A percentile compares a stretch with the other conserved stretches of the same genome.
These are phyloP conservation scores for Fusarium scirpi DNA, from an alignment of 2,329 filamentous ascomycete genomes.

Conservation along the genomic window DNA sequence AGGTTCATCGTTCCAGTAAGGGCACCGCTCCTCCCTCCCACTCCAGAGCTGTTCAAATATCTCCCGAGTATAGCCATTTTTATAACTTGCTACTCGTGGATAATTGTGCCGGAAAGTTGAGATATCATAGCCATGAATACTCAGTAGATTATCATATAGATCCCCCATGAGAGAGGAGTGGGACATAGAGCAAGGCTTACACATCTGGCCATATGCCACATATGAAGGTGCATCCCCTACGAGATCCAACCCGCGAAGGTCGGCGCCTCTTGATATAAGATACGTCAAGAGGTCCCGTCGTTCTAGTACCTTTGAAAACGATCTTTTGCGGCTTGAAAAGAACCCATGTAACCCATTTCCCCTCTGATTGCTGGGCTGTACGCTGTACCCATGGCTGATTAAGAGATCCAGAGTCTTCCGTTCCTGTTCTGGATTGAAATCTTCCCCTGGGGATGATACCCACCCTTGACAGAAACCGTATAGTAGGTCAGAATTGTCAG, in stretches of 20 bases:
- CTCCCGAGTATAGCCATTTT: fast-evolving
- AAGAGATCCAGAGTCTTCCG: background rate
- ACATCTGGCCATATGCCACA: background rate
- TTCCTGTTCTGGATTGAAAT: background rate
- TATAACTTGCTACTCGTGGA: background rate
- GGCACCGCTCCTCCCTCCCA: background rate
- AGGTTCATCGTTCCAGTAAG: conserved; percentile 1
- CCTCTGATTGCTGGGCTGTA: too few relatives aligned
- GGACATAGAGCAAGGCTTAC: background rate
- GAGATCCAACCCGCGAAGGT: too few relatives aligned
- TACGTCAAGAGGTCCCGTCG: background rate
- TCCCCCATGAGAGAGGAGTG: background rate
- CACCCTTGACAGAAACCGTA: background rate
- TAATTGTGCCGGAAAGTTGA: fast-evolving
- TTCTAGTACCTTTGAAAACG: background rate
- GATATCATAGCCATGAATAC: background rate
- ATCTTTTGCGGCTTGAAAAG: background rate
- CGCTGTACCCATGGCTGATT: too few relatives aligned
- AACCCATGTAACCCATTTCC: too few relatives aligned
- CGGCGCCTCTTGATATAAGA: background rate
- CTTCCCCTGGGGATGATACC: background rate
- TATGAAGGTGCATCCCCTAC: fast-evolving
- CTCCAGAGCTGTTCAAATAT: conserved; percentile 3
- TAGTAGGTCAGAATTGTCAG: too few relatives aligned
- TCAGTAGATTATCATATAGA: background rate